These are phyloP conservation scores for Penicillium daleae DNA, from an alignment of 495 filamentous ascomycete species.

Conservation along the genomic window DNA sequence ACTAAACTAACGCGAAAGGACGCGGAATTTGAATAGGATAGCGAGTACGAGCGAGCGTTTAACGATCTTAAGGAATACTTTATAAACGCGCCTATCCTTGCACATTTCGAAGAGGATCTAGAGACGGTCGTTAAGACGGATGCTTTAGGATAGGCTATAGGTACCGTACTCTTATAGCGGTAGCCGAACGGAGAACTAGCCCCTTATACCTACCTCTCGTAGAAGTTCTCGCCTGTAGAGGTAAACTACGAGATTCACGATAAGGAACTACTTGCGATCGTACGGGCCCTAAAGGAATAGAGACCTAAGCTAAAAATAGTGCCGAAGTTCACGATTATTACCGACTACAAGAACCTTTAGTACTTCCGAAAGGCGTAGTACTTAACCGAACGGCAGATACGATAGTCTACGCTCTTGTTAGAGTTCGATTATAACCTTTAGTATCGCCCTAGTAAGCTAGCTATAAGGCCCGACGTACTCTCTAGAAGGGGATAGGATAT, in stretches of 20 bases:
- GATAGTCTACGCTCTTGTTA: background rate
- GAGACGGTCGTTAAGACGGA: slow-evolving; percentile 22
- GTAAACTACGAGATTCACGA: slow-evolving; percentile 39
- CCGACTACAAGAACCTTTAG: background rate
- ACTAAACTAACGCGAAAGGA: slow-evolving; percentile 14
- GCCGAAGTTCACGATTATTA: background rate
- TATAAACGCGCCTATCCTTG: background rate
- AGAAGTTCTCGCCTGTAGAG: slow-evolving; percentile 29
- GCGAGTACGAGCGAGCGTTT: slow-evolving; percentile 10
- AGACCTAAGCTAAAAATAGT: slow-evolving; percentile 12
- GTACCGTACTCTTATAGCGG: slow-evolving; percentile 14
- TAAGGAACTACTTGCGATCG: slow-evolving; percentile 34
- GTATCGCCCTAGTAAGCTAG: background rate
- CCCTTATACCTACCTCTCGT: slow-evolving; percentile 30
- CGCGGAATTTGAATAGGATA: slow-evolving; percentile 9
- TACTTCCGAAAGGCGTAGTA: background rate
- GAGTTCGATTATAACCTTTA: background rate
- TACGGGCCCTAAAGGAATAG: slow-evolving; percentile 33
- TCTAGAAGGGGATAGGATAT: background rate
- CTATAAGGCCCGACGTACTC: background rate
- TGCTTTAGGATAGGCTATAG: slow-evolving; percentile 4
- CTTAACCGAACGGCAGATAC: background rate
- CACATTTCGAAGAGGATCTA: slow-evolving; percentile 9
- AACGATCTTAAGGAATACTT: slow-evolving; percentile 13
- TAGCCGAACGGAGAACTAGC: background rate